phyloP scores from a whole-genome alignment of 805 yeast species.

The Blastobotrys robertii region DNA sequence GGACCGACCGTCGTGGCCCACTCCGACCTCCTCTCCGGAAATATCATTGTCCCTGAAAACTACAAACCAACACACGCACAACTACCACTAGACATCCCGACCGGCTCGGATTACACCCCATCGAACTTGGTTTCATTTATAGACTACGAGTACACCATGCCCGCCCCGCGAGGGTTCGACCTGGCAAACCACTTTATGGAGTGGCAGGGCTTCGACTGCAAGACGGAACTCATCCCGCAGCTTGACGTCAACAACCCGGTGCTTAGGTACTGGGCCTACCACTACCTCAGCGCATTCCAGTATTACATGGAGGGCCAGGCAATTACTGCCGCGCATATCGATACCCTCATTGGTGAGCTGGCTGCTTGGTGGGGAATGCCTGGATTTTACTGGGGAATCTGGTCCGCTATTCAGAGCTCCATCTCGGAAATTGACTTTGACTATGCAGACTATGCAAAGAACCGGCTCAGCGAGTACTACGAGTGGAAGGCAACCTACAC shows the following conservation, averaged over 20 bases:
- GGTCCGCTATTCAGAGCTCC: constrained; percentile 68
- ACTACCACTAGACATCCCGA: constrained; percentile 12
- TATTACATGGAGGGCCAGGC: constrained; percentile 7
- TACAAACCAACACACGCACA: constrained; percentile 11
- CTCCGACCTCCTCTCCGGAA: constrained; percentile 67
- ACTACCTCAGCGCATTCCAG: constrained; percentile 37
- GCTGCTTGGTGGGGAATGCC: constrained; percentile 63
- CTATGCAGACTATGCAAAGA: constrained; percentile 49
- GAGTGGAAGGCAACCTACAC: constrained; percentile 39
- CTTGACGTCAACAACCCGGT: constrained; percentile 36
- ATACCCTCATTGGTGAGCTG: constrained; percentile 45
- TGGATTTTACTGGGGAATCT: constrained; percentile 77
- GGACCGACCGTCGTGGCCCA: constrained; percentile 51
- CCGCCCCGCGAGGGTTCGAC: constrained; percentile 83
- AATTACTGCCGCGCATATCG: constrained; percentile 27
- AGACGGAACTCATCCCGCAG: constrained; percentile 45
- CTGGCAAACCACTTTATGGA: constrained; percentile 90
- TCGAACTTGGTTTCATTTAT: constrained; percentile 39
- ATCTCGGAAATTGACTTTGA: constrained; percentile 66
- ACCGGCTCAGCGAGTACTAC: constrained; percentile 59
- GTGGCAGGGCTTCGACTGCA: constrained; percentile 86
- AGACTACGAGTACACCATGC: constrained; percentile 92
- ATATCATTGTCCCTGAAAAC: constrained; percentile 49
- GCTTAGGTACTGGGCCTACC: constrained; percentile 47
- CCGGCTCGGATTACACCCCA: constrained; percentile 4